Evolutionary conservation across 768 basidiomycete species (phyloP).

Genomic region (Boletus tylopilopsis): DNA sequence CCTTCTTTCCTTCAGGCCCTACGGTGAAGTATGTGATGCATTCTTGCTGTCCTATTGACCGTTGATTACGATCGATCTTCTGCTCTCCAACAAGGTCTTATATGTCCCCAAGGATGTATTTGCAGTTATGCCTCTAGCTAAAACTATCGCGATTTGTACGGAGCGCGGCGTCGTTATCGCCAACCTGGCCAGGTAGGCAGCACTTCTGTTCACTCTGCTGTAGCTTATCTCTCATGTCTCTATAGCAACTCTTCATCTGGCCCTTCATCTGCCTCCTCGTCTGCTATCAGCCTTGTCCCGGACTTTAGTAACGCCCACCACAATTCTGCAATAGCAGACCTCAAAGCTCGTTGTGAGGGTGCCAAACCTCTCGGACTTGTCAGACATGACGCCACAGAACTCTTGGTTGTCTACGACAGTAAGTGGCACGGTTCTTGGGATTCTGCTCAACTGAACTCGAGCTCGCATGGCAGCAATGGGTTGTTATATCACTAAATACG

Average conservation of each 20-base stretch:
- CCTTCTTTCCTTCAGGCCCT: conserved; percentile 51
- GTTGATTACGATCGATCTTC: neutral
- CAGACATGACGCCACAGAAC: conserved; percentile 48
- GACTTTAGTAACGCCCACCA: conserved; percentile 44
- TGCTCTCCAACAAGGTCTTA: conserved; percentile 42
- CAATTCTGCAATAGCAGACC: conserved; percentile 40
- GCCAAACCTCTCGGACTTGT: conserved; percentile 68
- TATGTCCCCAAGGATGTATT: conserved; percentile 71
- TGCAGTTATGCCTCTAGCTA: conserved; percentile 54
- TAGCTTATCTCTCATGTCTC: neutral
- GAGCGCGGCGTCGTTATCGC: conserved; percentile 62
- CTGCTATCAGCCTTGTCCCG: conserved; percentile 51
- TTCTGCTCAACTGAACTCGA: neutral
- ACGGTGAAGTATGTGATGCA: conserved; percentile 54
- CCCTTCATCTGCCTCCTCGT: conserved; percentile 38
- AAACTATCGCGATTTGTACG: conserved; percentile 63
- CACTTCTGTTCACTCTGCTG: neutral
- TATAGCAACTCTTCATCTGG: conserved; percentile 40
- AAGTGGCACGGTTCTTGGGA: conserved; percentile 20
- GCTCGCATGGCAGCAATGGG: conserved; percentile 53
- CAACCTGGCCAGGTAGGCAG: conserved; percentile 62
- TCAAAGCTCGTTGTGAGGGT: conserved; percentile 57
- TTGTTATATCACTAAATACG: conserved; percentile 71
- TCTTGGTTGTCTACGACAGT: conserved; percentile 77
- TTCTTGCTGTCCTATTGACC: conserved; percentile 2